Conservation (phyloP, 495 filamentous ascomycete genomes). For the Delitschia confertaspora region DNA sequence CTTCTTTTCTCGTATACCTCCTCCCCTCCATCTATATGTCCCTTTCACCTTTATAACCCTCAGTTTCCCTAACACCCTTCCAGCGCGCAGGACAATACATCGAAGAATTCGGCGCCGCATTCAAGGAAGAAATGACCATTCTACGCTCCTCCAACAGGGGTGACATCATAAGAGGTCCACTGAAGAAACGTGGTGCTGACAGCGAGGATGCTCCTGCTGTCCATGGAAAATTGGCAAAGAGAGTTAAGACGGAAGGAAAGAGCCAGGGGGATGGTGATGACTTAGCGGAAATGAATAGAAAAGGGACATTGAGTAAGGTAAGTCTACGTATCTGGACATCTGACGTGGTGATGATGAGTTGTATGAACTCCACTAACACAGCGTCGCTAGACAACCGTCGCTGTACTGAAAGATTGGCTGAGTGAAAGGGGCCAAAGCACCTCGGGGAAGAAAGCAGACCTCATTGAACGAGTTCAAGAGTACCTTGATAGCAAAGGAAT, state of each 20-base stretch:
- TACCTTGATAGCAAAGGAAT: conserved; percentile 56
- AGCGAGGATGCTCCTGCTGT: conserved; percentile 21
- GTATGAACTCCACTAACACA: no score
- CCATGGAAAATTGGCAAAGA: conserved; percentile 32
- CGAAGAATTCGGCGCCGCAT: conserved; percentile 61
- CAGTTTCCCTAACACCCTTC: not conserved
- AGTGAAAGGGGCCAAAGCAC: conserved; percentile 50
- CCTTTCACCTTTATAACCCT: not conserved
- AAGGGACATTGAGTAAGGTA: conserved; percentile 31
- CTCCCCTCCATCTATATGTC: no score
- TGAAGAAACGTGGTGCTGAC: conserved; percentile 1
- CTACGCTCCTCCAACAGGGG: conserved; percentile 37
- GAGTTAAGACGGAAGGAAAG: conserved; percentile 41
- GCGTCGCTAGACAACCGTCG: no score
- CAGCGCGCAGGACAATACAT: conserved; percentile 67
- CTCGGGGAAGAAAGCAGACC: conserved; percentile 66
- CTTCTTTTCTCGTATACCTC: not conserved
- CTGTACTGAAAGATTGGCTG: conserved; percentile 61
- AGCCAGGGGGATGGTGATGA: conserved; percentile 28
- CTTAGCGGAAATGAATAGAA: conserved; percentile 51
- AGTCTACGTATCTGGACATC: no score
- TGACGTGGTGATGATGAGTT: no score
- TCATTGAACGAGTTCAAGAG: conserved; percentile 69
- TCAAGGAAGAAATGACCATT: conserved; percentile 50
- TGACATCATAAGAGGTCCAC: conserved; percentile 23